These are phyloP conservation scores for Delonix regia DNA, from an alignment of 306 rosid genomes.

Conservation along the genomic window DNA sequence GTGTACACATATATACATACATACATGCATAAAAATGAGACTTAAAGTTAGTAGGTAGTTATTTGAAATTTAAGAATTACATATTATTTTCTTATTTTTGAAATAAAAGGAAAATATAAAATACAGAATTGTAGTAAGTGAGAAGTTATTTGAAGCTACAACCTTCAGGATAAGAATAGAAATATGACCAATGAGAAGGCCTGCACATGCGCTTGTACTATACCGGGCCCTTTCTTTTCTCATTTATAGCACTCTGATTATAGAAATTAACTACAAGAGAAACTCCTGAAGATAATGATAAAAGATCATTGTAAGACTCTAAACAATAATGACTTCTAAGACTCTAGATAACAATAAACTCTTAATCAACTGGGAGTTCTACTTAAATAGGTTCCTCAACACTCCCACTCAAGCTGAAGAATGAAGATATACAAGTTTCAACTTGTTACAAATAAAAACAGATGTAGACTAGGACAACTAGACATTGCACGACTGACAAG, in stretches of 20 bases:
- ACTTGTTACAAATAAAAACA: not conserved
- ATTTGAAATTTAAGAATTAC: not conserved
- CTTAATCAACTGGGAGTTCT: not conserved
- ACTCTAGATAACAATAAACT: not conserved
- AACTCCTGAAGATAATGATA: not conserved
- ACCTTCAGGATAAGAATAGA: not conserved
- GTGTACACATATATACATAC: not conserved
- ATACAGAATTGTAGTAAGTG: not conserved
- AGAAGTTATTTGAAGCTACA: not conserved
- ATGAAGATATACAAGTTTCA: too few species aligned
- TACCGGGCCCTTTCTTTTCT: not conserved
- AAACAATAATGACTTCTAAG: not conserved
- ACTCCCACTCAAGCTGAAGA: not conserved
- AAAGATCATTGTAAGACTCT: not conserved
- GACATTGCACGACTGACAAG: not conserved
- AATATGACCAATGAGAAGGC: not conserved
- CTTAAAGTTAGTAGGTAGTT: not conserved
- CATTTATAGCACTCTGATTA: not conserved
- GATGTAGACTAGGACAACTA: not conserved
- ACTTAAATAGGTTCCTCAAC: not conserved
- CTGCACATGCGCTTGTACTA: not conserved
- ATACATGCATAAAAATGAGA: not conserved
- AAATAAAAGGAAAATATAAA: not conserved
- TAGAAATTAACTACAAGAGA: not conserved
- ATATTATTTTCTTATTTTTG: not conserved